Percentiles rank a stretch among this genome's conserved stretches.
These are phyloP conservation scores for Calonectria ilicicola DNA, from an alignment of 2,329 filamentous ascomycete species.

Conservation along the genomic window DNA sequence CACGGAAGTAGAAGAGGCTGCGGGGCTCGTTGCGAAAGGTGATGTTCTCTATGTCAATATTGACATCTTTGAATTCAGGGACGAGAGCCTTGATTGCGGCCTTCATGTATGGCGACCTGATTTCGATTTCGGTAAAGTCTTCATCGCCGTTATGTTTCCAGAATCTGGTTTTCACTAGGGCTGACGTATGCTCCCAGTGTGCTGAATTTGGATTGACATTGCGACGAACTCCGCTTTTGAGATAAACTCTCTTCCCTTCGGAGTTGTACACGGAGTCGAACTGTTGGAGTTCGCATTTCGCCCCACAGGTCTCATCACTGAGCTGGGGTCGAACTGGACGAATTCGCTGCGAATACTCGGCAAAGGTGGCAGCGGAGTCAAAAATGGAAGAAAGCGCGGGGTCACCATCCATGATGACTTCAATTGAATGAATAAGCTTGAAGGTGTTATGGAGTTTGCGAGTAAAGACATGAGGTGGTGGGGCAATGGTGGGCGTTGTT, in stretches of 20 bases:
- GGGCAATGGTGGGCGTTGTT: neutral
- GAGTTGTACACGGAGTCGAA: neutral
- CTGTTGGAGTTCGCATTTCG: neutral
- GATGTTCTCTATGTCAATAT: neutral
- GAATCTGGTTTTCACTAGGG: neutral
- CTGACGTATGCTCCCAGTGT: neutral
- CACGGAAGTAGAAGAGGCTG: neutral
- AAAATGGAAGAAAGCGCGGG: neutral
- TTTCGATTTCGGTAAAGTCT: neutral
- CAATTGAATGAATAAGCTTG: neutral
- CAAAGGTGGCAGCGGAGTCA: neutral
- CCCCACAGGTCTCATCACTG: neutral
- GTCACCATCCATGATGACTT: neutral
- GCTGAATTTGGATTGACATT: neutral
- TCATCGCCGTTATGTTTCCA: neutral
- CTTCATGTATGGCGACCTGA: neutral
- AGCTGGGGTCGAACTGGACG: neutral
- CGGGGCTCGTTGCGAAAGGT: neutral
- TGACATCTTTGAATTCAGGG: neutral
- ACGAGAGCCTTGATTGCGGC: neutral
- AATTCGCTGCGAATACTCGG: neutral
- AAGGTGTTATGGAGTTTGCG: neutral
- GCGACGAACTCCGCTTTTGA: too few relatives aligned
- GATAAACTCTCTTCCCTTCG: too few relatives aligned
- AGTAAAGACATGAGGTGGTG: neutral